phyloP scores from a whole-genome alignment of 257 asterid species.

The Gentiana macrophylla region DNA sequence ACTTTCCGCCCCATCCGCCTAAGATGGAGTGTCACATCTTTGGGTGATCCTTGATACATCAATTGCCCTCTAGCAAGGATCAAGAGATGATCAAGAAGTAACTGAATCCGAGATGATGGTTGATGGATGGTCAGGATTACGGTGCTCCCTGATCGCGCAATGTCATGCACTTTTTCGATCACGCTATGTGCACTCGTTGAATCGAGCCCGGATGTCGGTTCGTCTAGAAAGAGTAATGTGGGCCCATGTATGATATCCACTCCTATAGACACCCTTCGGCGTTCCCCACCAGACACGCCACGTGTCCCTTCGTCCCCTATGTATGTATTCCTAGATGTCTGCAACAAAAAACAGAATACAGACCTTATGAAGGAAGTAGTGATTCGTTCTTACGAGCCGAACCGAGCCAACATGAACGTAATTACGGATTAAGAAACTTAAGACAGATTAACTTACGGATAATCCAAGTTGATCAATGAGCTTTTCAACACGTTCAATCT shows the following conservation, averaged over 20 bases:
- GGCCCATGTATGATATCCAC: constrained; percentile 88
- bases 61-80: constrained; percentile 81
- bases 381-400: too few relatives aligned
- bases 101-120: constrained; percentile 66
- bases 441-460: constrained; percentile 29
- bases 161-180: constrained; percentile 68
- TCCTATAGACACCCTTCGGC: constrained; percentile 78
- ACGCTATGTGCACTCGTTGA: constrained; percentile 87
- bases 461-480: constrained; percentile 67
- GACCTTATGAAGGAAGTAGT: too few relatives aligned
- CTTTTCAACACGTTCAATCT: constrained; percentile 43
- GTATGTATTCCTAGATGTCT: constrained; percentile 70
- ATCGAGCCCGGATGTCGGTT: constrained; percentile 84
- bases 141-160: constrained; percentile 68
- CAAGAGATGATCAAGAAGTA: constrained; percentile 64
- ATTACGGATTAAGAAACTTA: too few relatives aligned
- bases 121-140: constrained; percentile 83
- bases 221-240: constrained; percentile 60
- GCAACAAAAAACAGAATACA: constrained; percentile 1
- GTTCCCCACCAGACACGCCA: constrained; percentile 89
- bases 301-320: constrained; percentile 90
- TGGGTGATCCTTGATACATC: constrained; percentile 79
- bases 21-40: constrained; percentile 53
- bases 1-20: constrained; percentile 45
- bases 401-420: too few relatives aligned